Conservation (phyloP, 495 filamentous ascomycete genomes). For the Articulospora tetracladia region DNA sequence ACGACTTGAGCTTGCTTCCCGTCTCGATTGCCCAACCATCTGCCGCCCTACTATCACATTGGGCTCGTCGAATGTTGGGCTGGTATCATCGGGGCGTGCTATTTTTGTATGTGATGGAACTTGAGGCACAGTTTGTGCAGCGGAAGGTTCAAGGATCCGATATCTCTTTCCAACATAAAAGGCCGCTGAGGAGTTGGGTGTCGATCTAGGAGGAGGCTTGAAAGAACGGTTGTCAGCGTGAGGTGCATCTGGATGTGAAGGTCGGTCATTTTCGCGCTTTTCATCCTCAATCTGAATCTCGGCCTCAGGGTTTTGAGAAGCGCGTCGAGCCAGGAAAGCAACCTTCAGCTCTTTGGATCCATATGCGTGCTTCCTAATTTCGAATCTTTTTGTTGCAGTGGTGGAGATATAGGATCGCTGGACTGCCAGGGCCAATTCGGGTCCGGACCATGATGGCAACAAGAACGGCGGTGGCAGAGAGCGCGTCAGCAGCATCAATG, state of each 20-base stretch:
- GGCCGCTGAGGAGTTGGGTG: not conserved
- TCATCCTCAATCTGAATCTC: not conserved
- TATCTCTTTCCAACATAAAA: not conserved
- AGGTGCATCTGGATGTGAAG: not conserved
- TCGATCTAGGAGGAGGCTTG: not conserved
- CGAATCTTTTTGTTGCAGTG: not conserved
- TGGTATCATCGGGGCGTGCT: too few species aligned
- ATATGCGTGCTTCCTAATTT: not conserved
- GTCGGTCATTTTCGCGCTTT: not conserved
- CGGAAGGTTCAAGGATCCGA: not conserved
- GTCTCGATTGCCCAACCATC: too few species aligned
- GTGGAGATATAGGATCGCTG: slow-evolving; percentile 26
- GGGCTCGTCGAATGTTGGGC: too few species aligned
- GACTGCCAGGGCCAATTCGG: slow-evolving; percentile 22
- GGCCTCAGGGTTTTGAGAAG: not conserved
- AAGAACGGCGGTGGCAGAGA: slow-evolving; percentile 34
- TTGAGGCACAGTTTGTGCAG: too few species aligned
- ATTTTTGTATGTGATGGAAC: too few species aligned
- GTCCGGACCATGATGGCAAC: slow-evolving; percentile 27
- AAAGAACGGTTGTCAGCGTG: not conserved
- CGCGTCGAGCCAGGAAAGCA: not conserved
- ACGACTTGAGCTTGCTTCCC: too few species aligned
- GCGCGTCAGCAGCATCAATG: slow-evolving; percentile 37
- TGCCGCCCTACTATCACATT: too few species aligned
- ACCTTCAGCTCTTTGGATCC: not conserved